These are phyloP conservation scores for Rhizopus sp. DNA, from an alignment of 371 early-diverging fungal species.

Conservation along the genomic window DNA sequence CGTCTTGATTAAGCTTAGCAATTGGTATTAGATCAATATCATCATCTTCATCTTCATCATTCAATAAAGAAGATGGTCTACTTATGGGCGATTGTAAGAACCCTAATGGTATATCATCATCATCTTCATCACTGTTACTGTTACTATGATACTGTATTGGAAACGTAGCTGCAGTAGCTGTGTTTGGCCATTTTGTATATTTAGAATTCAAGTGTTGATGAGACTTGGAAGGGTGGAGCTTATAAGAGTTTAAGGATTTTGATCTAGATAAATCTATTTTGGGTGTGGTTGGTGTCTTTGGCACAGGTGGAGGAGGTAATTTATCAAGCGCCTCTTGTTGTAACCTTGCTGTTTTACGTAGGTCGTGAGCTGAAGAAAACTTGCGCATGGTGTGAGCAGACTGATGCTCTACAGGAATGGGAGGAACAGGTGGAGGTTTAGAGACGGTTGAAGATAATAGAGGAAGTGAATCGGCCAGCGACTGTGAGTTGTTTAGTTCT, in stretches of 20 bases:
- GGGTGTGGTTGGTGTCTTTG: neutral
- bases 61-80: slow-evolving; percentile 26
- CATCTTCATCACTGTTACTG: slow-evolving; percentile 7
- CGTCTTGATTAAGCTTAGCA: slow-evolving; percentile 9
- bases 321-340: slow-evolving; percentile 20
- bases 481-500: slow-evolving; percentile 9
- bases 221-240: slow-evolving; percentile 3
- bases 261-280: slow-evolving; percentile 15
- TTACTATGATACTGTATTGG: neutral
- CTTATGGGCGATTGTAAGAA: slow-evolving; percentile 24
- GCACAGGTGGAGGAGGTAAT: slow-evolving; percentile 3
- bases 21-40: slow-evolving; percentile 33
- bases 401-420: slow-evolving; percentile 26
- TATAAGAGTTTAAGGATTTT: slow-evolving; percentile 16
- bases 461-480: slow-evolving; percentile 23
- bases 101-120: slow-evolving; percentile 27
- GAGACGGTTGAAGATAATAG: slow-evolving; percentile 14
- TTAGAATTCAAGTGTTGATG: slow-evolving; percentile 9
- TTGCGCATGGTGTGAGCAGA: slow-evolving; percentile 12
- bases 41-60: slow-evolving; percentile 33
- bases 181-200: slow-evolving; percentile 4
- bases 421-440: slow-evolving; percentile 25
- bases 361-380: slow-evolving; percentile 23
- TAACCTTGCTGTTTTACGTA: slow-evolving; percentile 16
- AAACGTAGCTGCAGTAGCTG: slow-evolving; percentile 4